Conservation (phyloP, 2,329 filamentous ascomycete genomes). For the Penicillium brasilianum region DNA sequence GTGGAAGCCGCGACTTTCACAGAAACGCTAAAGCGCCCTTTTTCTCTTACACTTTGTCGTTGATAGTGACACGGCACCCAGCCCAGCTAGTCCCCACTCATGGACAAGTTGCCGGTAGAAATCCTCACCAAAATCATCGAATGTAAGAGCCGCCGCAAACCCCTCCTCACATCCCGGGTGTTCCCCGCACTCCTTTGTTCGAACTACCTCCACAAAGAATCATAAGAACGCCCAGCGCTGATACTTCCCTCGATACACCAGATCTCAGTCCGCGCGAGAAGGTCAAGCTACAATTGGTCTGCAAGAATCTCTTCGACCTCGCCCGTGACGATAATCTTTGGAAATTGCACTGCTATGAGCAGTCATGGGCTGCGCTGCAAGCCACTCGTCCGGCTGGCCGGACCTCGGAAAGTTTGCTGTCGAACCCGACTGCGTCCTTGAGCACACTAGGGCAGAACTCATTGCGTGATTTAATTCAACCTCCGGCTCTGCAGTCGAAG, state of each 20-base stretch:
- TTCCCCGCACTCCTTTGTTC: slow-evolving; percentile 28
- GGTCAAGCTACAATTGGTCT: slow-evolving; percentile 71
- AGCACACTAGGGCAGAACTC: slow-evolving; percentile 40
- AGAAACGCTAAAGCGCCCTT: no score
- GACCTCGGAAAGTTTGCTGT: slow-evolving; percentile 55
- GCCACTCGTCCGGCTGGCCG: slow-evolving; percentile 29
- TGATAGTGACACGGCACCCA: no score
- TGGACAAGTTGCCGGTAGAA: slow-evolving; percentile 67
- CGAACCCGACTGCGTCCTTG: slow-evolving; percentile 41
- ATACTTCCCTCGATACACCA: slow-evolving; percentile 39
- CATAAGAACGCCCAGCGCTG: slow-evolving; percentile 26
- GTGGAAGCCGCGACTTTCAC: no score
- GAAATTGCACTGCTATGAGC: slow-evolving; percentile 74
- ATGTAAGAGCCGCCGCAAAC: slow-evolving; percentile 54
- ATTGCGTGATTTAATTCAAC: slow-evolving; percentile 43
- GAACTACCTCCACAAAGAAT: slow-evolving; percentile 7
- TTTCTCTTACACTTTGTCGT: no score
- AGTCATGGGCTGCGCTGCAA: slow-evolving; percentile 69
- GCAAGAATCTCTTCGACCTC: slow-evolving; percentile 66
- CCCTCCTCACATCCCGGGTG: slow-evolving; percentile 21
- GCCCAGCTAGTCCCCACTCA: no score
- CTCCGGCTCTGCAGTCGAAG: slow-evolving; percentile 18
- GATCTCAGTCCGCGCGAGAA: slow-evolving; percentile 69
- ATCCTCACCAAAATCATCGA: slow-evolving; percentile 67
- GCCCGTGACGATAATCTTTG: slow-evolving; percentile 78